phyloP scores from a whole-genome alignment of 805 yeast species.

The Metschnikowia lochheadii region DNA sequence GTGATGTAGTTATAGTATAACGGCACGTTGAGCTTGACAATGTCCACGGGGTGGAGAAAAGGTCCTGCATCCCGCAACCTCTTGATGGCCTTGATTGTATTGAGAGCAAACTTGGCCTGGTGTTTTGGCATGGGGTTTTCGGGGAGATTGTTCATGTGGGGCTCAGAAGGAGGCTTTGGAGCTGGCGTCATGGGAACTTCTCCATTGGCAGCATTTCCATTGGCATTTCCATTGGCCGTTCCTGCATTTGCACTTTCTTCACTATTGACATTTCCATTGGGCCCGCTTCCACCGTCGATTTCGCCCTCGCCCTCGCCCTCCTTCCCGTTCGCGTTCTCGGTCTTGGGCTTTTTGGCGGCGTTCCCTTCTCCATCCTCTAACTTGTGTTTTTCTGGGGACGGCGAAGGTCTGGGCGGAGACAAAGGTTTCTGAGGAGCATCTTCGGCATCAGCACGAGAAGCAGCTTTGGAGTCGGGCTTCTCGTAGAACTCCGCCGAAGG shows the following conservation, averaged over 20 bases:
- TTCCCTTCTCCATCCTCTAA: constrained; percentile 25
- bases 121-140: constrained; percentile 70
- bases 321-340: constrained; percentile 5
- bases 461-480: constrained; percentile 14
- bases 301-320: not conserved
- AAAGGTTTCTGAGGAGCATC: constrained; percentile 33
- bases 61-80: constrained; percentile 91
- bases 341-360: constrained; percentile 19
- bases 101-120: constrained; percentile 74
- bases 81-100: constrained; percentile 80
- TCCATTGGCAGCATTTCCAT: not conserved
- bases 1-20: constrained; percentile 78
- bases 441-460: constrained; percentile 11
- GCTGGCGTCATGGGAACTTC: constrained; percentile 46
- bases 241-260: not conserved
- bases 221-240: no score
- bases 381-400: constrained; percentile 36
- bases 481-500: constrained; percentile 33
- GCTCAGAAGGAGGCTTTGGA: constrained; percentile 70
- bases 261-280: not conserved
- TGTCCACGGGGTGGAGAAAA: constrained; percentile 86
- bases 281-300: not conserved
- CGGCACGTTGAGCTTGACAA: constrained; percentile 82
- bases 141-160: constrained; percentile 68
- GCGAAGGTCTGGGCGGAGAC: constrained; percentile 45